Evolutionary conservation across 306 rosid genomes (phyloP).

Genomic region (Dalbergia cultrata): DNA sequence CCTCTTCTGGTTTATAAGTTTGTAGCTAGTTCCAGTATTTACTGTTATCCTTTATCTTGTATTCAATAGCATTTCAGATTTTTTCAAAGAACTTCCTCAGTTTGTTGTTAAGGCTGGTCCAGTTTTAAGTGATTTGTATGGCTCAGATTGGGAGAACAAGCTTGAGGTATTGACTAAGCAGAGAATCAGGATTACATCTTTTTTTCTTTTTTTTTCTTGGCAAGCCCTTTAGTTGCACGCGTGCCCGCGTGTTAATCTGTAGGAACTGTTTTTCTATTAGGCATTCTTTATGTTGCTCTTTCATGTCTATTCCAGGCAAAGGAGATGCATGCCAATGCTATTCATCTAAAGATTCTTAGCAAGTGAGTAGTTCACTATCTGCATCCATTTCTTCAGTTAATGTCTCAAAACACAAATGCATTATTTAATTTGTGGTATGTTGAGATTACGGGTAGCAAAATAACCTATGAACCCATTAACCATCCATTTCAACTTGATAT

Average conservation of each 20-base stretch:
- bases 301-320: constrained; percentile 65
- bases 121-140: constrained; percentile 70
- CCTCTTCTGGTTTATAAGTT: constrained; percentile 32
- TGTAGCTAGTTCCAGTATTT: constrained; percentile 37
- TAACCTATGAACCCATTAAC: neutral
- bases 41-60: constrained; percentile 41
- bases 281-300: constrained; percentile 42
- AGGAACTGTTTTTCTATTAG: constrained; percentile 23
- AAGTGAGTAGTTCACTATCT: constrained; percentile 64
- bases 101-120: constrained; percentile 90
- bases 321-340: constrained; percentile 86
- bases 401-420: neutral
- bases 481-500: too few relatives aligned
- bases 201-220: neutral
- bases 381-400: neutral
- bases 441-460: neutral
- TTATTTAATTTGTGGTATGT: neutral
- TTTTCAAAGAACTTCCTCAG: constrained; percentile 97
- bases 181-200: constrained; percentile 27
- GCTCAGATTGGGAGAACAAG: constrained; percentile 93
- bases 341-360: constrained; percentile 79
- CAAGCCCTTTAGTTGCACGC: neutral
- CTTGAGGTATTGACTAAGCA: constrained; percentile 71
- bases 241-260: too few relatives aligned
- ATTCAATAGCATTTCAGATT: constrained; percentile 77